Conservation (phyloP, 2,329 filamentous ascomycete genomes). For the Hymenoscyphus infarciens region DNA sequence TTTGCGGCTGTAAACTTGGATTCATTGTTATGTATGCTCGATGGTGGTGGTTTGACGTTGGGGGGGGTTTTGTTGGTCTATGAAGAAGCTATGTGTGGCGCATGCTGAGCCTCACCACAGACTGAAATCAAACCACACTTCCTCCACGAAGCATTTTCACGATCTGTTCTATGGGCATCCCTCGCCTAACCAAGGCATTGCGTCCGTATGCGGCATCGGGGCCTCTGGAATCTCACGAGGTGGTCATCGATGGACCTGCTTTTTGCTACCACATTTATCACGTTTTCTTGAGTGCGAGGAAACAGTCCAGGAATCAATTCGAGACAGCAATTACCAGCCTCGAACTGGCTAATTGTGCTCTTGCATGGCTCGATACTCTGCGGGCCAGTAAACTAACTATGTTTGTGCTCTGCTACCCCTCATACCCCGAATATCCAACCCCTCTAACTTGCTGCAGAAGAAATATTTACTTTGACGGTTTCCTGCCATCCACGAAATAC, state of each 20-base stretch:
- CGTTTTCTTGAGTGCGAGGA: constrained; percentile 45
- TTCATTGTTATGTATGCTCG: not conserved
- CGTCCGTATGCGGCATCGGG: constrained; percentile 47
- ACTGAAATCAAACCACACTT: too few species aligned
- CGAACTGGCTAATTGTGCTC: constrained; percentile 55
- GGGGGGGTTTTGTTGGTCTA: too few species aligned
- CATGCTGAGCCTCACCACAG: not conserved
- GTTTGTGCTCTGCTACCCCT: constrained; percentile 42
- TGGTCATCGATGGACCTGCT: constrained; percentile 73
- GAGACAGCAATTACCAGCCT: constrained; percentile 57
- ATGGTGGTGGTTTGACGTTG: too few species aligned
- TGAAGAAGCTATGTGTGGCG: not conserved
- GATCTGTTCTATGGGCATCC: constrained; percentile 57
- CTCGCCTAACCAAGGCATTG: constrained; percentile 50
- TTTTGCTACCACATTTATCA: constrained; percentile 71
- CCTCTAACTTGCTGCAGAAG: constrained; percentile 42
- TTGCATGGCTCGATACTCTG: constrained; percentile 62
- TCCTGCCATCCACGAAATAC: constrained; percentile 54
- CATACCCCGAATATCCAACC: not conserved
- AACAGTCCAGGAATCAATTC: constrained; percentile 42
- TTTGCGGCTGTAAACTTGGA: not conserved
- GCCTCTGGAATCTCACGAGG: constrained; percentile 40
- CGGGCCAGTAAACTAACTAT: constrained; percentile 53
- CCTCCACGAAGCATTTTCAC: not conserved
- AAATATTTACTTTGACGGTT: constrained; percentile 82